Base-by-base conservation (phyloP, 805 yeast genomes). In the Pichia manshurica region DNA sequence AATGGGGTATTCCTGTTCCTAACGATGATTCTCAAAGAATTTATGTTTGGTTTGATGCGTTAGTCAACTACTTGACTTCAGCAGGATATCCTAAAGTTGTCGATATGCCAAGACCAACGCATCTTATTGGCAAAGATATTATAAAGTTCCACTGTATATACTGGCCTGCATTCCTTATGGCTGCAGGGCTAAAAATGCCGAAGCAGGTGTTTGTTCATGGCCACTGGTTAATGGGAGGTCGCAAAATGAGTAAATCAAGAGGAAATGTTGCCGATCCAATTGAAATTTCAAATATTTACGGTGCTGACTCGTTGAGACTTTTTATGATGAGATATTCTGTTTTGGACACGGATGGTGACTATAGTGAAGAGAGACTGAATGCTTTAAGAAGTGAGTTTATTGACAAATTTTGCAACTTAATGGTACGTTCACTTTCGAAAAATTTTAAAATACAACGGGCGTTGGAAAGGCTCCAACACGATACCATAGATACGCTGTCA, bases 11-110 rank as follows among this genome's bases (percentile, higher is more conserved):
- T 22, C 77, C 77, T 6, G 97, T 91, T 2, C 98, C 99, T 2
- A 71, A 73, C 20, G 96, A 90, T 59, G 66, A 73, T 0, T 58
- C 81, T 0, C 98, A 91, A 61, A 82, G 76, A 42, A 81, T 93
- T 45, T 93, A 93, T 59, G 99, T 93, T 15, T 93, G 99, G 99
- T 83, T 93, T 50, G 99, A 93, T 67, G 99, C 99, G 0, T 71
- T 93, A 39, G 73, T 84, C 39, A 93, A 89, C 63, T 93, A 93
- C 60, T 46, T 88, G 4, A 86, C 97, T 1, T 75, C 87, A 1
- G 42, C 53, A 5, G 87, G 87, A 2, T 85, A 75, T 42, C 82
- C 84, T 2, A 51, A 33, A 40, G 56, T 25, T n/a, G 45, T 46
- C 0, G 51, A 48, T 7, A 41, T 54, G 22, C 65, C 65, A 47